These are phyloP conservation scores for Penicillium lividum DNA, from an alignment of 495 filamentous ascomycete species.

Conservation along the genomic window DNA sequence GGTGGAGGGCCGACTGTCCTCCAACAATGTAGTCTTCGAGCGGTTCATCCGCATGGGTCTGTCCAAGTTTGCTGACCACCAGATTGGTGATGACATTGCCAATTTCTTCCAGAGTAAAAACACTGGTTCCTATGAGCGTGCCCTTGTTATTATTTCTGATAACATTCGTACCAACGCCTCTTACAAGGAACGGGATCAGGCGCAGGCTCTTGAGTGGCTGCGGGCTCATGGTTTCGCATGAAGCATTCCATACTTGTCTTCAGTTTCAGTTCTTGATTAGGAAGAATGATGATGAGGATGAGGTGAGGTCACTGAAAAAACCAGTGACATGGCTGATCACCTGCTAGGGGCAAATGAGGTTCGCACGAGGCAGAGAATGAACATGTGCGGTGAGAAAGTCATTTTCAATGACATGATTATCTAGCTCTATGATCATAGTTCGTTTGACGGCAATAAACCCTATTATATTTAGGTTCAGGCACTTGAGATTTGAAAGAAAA, in stretches of 20 bases:
- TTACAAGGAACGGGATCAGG: slow-evolving; percentile 73
- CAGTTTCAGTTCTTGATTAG: background rate
- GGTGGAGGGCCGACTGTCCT: slow-evolving; percentile 65
- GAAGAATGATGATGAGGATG: background rate
- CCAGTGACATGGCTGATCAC: slow-evolving; percentile 5
- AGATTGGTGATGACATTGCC: slow-evolving; percentile 73
- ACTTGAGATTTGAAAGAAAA: background rate
- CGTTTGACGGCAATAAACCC: background rate
- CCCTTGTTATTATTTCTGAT: slow-evolving; percentile 75
- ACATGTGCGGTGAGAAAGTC: slow-evolving; percentile 10
- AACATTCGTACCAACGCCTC: slow-evolving; percentile 74
- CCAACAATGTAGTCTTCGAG: slow-evolving; percentile 84
- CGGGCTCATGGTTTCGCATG: slow-evolving; percentile 59
- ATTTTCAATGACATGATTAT: background rate
- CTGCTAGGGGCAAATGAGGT: slow-evolving; percentile 16
- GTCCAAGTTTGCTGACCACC: slow-evolving; percentile 70
- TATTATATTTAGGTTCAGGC: background rate
- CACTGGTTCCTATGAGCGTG: slow-evolving; percentile 76
- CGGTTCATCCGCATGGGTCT: slow-evolving; percentile 78
- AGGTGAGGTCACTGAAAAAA: background rate
- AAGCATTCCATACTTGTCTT: slow-evolving; percentile 2
- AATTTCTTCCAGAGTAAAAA: slow-evolving; percentile 82
- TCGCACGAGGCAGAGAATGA: slow-evolving; percentile 13
- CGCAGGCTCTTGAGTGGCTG: slow-evolving; percentile 70
- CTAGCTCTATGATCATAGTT: background rate